These are phyloP conservation scores for Fraxinus sp. DNA, from an alignment of 305 asterid genomes.

Conservation along the genomic window DNA sequence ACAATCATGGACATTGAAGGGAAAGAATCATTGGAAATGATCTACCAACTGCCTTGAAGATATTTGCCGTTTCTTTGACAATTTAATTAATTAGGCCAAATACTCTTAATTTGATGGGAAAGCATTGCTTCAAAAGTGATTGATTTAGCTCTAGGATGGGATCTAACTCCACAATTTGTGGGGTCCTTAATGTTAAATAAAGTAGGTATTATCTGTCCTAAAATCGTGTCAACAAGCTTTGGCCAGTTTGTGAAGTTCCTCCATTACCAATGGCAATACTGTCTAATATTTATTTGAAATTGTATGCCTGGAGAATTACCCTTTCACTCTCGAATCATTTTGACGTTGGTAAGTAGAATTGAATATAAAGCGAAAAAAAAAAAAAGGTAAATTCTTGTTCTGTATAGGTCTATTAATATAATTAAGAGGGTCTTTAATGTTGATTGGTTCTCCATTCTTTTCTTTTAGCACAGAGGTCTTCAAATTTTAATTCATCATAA, in stretches of 20 bases:
- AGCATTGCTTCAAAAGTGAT: conserved; percentile 39
- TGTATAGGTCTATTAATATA: not conserved
- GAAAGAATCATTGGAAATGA: conserved; percentile 32
- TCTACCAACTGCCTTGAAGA: conserved; percentile 40
- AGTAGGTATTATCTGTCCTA: conserved; percentile 37
- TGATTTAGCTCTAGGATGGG: conserved; percentile 41
- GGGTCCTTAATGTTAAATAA: conserved; percentile 49
- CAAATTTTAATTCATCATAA: not conserved
- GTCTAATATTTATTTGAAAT: not conserved
- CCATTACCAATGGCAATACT: not conserved
- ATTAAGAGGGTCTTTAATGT: not conserved
- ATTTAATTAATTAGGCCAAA: conserved; percentile 31
- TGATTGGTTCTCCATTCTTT: not conserved
- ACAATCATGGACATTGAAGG: not conserved
- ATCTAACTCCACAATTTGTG: conserved; percentile 48
- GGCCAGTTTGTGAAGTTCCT: conserved; percentile 9
- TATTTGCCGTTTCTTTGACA: conserved; percentile 32
- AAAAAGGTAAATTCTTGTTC: not conserved
- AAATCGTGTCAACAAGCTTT: conserved; percentile 37
- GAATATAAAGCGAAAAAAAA: not conserved
- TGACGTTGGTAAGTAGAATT: no score
- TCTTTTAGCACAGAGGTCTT: not conserved
- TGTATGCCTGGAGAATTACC: not conserved
- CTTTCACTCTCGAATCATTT: not conserved
- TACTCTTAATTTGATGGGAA: conserved; percentile 36